Conservation (phyloP, 2,329 filamentous ascomycete species). For the Cladophialophora yegresii region DNA sequence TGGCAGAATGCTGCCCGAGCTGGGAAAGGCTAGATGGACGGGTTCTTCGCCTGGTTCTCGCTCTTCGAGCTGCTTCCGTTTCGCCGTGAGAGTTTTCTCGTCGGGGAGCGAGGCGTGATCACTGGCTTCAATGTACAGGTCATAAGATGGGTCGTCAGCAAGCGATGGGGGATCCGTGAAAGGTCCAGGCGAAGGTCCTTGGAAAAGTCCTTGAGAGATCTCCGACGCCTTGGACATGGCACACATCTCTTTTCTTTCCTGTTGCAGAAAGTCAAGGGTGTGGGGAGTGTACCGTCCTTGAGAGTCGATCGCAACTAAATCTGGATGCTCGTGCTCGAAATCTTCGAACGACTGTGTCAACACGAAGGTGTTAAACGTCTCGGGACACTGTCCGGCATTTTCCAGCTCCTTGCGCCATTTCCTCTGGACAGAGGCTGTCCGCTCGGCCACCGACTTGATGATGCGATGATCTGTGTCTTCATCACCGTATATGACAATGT, state of each 20-base stretch:
- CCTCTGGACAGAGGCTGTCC: conserved; percentile 73
- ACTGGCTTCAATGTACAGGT: conserved; percentile 84
- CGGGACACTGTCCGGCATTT: conserved; percentile 56
- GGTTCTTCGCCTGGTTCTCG: conserved; percentile 41
- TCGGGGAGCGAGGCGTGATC: conserved; percentile 79
- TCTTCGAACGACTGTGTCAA: conserved; percentile 59
- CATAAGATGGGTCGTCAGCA: conserved; percentile 59
- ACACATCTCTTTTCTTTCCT: conserved; percentile 90
- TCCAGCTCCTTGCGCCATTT: conserved; percentile 70
- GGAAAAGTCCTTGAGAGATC: conserved; percentile 84
- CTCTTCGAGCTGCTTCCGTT: conserved; percentile 60
- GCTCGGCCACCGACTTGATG: conserved; percentile 64
- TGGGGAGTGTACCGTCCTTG: conserved; percentile 71
- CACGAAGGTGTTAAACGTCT: conserved; percentile 83
- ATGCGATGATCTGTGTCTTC: conserved; percentile 63
- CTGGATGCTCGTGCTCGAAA: conserved; percentile 69
- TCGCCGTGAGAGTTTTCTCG: conserved; percentile 62
- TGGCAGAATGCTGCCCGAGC: conserved; percentile 87
- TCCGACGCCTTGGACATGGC: conserved; percentile 87
- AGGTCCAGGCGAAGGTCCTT: conserved; percentile 81
- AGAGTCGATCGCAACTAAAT: conserved; percentile 75
- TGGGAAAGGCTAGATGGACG: conserved; percentile 77
- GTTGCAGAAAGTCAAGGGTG: conserved; percentile 84
- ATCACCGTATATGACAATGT: conserved; percentile 89
- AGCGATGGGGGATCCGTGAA: conserved; percentile 49